Conservation (phyloP, 805 yeast species). For the Cyberlindnera euphorbiiphila region DNA sequence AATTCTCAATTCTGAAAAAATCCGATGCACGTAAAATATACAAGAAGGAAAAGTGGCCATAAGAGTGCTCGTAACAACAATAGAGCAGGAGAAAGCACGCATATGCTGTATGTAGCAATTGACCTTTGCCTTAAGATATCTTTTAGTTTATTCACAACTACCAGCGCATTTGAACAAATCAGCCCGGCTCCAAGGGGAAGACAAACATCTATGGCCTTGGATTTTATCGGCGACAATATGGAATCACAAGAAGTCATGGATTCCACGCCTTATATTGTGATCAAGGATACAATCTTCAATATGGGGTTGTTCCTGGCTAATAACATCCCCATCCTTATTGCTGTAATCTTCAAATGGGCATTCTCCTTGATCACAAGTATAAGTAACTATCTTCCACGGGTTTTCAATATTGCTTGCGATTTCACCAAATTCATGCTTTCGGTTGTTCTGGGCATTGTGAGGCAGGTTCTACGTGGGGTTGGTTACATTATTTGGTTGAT, state of each 20-base stretch:
- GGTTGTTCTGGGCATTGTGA: not conserved
- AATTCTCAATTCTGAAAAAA: too few species aligned
- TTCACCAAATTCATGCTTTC: not conserved
- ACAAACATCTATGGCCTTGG: not conserved
- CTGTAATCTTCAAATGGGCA: not conserved
- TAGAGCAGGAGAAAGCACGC: too few species aligned
- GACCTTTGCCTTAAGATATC: too few species aligned
- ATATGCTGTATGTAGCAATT: too few species aligned
- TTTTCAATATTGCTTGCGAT: not conserved
- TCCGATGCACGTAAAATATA: too few species aligned
- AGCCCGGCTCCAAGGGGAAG: too few species aligned
- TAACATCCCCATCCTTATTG: not conserved
- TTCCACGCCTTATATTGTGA: slow-evolving; percentile 2
- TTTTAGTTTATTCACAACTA: too few species aligned
- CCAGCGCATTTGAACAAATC: too few species aligned
- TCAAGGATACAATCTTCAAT: slow-evolving; percentile 2
- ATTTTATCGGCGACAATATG: not conserved
- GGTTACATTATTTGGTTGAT: slow-evolving; percentile 7
- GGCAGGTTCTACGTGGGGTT: slow-evolving; percentile 1
- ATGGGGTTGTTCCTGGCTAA: slow-evolving; percentile 2
- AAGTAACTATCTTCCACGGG: slow-evolving; percentile 1
- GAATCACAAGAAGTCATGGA: not conserved
- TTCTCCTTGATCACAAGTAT: not conserved
- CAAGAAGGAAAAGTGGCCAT: too few species aligned
- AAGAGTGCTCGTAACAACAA: too few species aligned